Percentiles rank a stretch among this genome's conserved stretches.
Conservation (phyloP, 73 alveolate genomes). For the Blepharisma stoltei region DNA sequence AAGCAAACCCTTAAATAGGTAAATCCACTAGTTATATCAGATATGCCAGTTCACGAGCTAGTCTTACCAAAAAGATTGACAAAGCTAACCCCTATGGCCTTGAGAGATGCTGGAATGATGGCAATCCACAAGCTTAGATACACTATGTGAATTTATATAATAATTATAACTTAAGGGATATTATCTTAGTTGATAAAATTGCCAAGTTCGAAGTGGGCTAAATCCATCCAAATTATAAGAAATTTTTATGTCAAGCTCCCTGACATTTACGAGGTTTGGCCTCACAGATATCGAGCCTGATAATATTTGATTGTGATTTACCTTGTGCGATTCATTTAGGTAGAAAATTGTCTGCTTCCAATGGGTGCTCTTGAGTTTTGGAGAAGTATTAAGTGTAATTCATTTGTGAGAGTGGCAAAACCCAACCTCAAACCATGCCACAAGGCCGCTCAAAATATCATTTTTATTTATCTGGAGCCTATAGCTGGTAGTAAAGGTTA, state of each 20-base stretch:
- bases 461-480: conserved; percentile 55
- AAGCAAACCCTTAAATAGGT: no score
- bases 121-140: no score
- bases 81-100: no score
- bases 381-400: conserved; percentile 84
- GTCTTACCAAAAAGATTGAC: no score
- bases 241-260: conserved; percentile 88
- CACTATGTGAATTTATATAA: no score
- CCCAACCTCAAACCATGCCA: conserved; percentile 88
- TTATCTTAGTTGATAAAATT: conserved; percentile 24
- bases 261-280: conserved; percentile 69
- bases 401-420: conserved; percentile 68
- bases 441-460: conserved; percentile 80
- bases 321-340: conserved; percentile 69
- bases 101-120: no score
- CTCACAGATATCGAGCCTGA: conserved; percentile 88
- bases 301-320: conserved; percentile 72
- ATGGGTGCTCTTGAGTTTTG: conserved; percentile 83
- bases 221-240: conserved; percentile 46
- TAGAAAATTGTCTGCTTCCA: conserved; percentile 94
- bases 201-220: background rate
- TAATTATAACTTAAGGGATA: background rate
- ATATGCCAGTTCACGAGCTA: no score
- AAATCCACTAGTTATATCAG: no score
- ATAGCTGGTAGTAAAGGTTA: conserved; percentile 64